Evolutionary conservation across 2,329 filamentous ascomycete genomes (phyloP).

Genomic region (Ophiognomonia clavigignenti-juglandacearum): DNA sequence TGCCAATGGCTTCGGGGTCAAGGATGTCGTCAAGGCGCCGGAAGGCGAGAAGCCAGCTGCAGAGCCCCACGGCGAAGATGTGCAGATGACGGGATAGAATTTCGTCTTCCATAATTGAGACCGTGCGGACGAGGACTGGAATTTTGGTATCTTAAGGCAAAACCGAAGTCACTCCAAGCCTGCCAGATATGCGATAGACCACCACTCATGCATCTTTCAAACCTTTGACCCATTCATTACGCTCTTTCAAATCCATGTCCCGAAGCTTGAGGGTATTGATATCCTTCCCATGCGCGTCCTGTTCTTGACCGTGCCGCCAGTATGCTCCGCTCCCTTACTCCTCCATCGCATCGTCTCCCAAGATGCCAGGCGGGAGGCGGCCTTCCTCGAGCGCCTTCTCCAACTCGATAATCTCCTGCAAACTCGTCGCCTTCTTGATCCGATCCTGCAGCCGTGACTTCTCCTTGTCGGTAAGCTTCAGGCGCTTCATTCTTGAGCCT

Average conservation of each 20-base stretch:
- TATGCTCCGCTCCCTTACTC: constrained; percentile 58
- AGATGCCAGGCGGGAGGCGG: constrained; percentile 66
- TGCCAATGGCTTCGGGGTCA: constrained; percentile 25
- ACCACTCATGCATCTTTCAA: too few species aligned
- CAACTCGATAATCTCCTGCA: constrained; percentile 83
- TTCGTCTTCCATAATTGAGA: too few species aligned
- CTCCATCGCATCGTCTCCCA: constrained; percentile 55
- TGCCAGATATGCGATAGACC: too few species aligned
- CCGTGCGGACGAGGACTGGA: too few species aligned
- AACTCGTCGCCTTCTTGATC: constrained; percentile 81
- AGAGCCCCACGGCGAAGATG: constrained; percentile 41
- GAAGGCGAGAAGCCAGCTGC: constrained; percentile 34
- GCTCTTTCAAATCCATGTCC: not conserved
- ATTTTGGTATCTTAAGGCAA: too few species aligned
- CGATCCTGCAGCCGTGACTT: constrained; percentile 78
- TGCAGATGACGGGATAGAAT: constrained; percentile 49
- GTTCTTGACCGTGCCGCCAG: not conserved
- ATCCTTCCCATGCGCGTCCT: not conserved
- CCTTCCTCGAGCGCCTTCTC: constrained; percentile 93
- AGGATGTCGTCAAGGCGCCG: constrained; percentile 19
- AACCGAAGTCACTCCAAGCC: too few species aligned
- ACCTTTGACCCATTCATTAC: not conserved
- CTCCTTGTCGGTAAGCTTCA: constrained; percentile 85
- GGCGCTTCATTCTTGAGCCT: constrained; percentile 63
- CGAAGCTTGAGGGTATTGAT: too few species aligned